These are phyloP conservation scores for Pezicula radicicola DNA, from an alignment of 2,329 filamentous ascomycete genomes.

Conservation along the genomic window DNA sequence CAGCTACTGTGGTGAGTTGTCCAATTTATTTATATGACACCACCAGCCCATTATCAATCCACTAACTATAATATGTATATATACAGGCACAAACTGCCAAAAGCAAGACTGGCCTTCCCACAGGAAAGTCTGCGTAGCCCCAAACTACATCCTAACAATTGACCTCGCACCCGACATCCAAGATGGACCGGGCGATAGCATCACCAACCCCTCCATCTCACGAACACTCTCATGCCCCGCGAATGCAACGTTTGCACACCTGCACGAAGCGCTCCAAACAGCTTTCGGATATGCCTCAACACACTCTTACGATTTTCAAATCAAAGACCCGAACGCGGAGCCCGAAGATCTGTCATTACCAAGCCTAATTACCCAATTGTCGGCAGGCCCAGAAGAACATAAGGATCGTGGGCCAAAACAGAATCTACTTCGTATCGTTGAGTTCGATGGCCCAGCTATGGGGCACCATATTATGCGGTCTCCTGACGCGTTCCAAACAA, in stretches of 20 bases:
- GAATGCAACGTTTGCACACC: constrained; percentile 2
- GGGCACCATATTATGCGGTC: not conserved
- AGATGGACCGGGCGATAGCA: no score
- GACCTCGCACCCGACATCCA: constrained; percentile 5
- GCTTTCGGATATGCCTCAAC: constrained; percentile 5
- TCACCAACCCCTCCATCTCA: constrained; percentile 5
- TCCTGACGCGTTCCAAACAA: not conserved
- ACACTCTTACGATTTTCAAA: constrained; percentile 4
- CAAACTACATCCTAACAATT: constrained; percentile 9
- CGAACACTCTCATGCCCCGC: constrained; percentile 12
- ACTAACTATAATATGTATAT: no score
- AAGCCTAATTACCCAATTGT: no score
- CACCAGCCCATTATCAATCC: no score
- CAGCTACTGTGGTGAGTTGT: no score
- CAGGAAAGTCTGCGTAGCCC: not conserved
- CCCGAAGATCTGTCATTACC: not conserved
- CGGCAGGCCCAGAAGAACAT: not conserved
- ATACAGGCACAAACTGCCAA: not conserved
- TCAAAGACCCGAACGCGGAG: not conserved
- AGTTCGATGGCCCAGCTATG: not conserved
- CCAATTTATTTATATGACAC: no score
- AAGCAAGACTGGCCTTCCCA: constrained; percentile 3
- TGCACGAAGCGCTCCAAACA: constrained; percentile 6
- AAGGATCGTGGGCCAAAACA: not conserved
- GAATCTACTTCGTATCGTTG: constrained; percentile 2